These are phyloP conservation scores for Casuarina cunninghamiana DNA, from an alignment of 306 rosid genomes.

Conservation along the genomic window DNA sequence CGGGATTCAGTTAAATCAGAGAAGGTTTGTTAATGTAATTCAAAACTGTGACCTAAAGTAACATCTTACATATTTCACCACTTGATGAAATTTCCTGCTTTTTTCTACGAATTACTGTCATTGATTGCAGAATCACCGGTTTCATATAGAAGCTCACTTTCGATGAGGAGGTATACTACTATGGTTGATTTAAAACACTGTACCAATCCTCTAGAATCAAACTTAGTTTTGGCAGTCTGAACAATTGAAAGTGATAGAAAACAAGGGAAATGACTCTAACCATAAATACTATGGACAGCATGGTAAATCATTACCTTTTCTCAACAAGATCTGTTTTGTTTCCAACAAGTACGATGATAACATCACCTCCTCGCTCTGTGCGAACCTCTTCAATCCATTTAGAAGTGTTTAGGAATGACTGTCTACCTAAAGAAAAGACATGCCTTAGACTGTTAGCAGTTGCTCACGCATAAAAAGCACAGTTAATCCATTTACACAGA, in stretches of 20 bases:
- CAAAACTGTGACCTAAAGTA: neutral
- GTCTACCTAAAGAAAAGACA: slow-evolving; percentile 50
- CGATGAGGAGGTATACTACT: neutral
- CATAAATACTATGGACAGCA: neutral
- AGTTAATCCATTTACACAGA: neutral
- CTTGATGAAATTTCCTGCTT: neutral
- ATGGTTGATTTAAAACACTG: neutral
- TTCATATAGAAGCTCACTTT: neutral
- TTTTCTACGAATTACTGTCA: neutral
- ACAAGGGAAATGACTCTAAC: slow-evolving; percentile 1
- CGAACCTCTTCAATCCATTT: slow-evolving; percentile 96
- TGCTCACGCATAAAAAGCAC: neutral
- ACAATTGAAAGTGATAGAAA: slow-evolving; percentile 2
- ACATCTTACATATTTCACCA: neutral
- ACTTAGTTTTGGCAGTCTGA: neutral
- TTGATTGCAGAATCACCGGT: neutral
- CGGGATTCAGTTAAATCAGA: neutral
- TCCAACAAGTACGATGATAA: slow-evolving; percentile 82
- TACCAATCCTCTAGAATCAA: neutral
- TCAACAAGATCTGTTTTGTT: slow-evolving; percentile 95
- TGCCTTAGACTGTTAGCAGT: neutral
- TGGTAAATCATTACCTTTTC: slow-evolving; percentile 59
- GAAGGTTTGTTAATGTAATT: neutral
- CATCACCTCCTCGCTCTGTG: slow-evolving; percentile 85
- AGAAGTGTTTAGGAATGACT: slow-evolving; percentile 72